A percentile compares a stretch with the other conserved stretches of the same genome.
These are phyloP conservation scores for Anacardium occidentale DNA, from an alignment of 345 rosid species.

Conservation along the genomic window DNA sequence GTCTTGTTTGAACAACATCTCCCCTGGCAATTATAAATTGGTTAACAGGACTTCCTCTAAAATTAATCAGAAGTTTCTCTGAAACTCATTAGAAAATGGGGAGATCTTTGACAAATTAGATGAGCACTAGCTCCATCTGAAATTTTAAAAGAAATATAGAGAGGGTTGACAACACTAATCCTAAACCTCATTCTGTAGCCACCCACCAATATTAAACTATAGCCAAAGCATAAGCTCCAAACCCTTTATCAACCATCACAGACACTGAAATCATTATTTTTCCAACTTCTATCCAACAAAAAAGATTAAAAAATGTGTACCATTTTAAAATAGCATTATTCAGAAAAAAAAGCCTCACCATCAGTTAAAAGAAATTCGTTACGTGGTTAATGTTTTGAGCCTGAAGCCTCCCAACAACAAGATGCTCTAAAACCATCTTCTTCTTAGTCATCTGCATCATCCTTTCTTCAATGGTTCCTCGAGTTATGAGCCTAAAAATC, in stretches of 20 bases:
- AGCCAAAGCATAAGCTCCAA: neutral
- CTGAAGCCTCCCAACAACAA: slow-evolving; percentile 96
- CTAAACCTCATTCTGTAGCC: neutral
- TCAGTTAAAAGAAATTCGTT: slow-evolving; percentile 17
- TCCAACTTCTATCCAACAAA: neutral
- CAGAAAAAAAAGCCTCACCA: slow-evolving; percentile 11
- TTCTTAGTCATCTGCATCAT: slow-evolving; percentile 99
- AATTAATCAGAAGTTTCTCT: neutral
- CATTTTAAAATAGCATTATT: neutral
- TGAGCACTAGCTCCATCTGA: neutral
- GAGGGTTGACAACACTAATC: neutral
- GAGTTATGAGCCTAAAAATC: slow-evolving; percentile 87
- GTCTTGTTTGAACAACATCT: too few relatives aligned
- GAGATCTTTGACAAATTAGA: neutral
- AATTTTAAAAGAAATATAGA: neutral
- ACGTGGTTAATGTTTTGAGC: slow-evolving; percentile 98
- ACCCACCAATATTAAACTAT: neutral
- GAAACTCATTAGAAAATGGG: neutral
- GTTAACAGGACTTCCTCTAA: neutral
- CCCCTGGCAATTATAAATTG: neutral
- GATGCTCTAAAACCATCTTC: slow-evolving; percentile 99
- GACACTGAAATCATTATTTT: neutral
- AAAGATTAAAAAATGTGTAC: neutral
- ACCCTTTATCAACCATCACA: neutral
- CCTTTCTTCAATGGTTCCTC: slow-evolving; percentile 96